Evolutionary conservation across 768 basidiomycete genomes (phyloP).

Genomic region (Rhodosporidiobolus odoratus): DNA sequence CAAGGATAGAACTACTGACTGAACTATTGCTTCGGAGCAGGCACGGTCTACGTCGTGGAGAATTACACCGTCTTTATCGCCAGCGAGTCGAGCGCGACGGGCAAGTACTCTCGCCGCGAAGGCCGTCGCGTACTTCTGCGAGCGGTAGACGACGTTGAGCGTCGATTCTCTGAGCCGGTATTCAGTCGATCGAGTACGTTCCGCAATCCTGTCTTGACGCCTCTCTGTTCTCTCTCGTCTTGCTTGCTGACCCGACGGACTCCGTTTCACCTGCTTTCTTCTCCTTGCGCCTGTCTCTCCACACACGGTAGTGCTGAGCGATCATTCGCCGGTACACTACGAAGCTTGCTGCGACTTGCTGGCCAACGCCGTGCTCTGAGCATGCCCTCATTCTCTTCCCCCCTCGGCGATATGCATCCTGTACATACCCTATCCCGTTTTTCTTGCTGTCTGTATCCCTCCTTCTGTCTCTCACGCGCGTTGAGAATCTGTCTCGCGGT

Average conservation of each 20-base stretch:
- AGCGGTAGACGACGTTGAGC: conserved; percentile 38
- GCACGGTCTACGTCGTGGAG: conserved; percentile 33
- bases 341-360: conserved; percentile 29
- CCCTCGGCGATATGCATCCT: neutral
- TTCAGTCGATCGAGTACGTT: conserved; percentile 34
- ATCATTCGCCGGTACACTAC: conserved; percentile 29
- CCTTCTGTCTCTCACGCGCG: too few species aligned
- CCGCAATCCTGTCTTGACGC: too few species aligned
- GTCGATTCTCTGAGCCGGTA: conserved; percentile 39
- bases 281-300: too few species aligned
- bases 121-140: conserved; percentile 39
- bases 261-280: neutral
- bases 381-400: neutral
- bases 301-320: conserved; percentile 35
- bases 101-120: conserved; percentile 32
- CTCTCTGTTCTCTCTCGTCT: neutral
- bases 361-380: conserved; percentile 19
- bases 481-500: neutral
- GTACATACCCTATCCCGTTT: neutral
- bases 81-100: conserved; percentile 13
- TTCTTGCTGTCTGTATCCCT: neutral
- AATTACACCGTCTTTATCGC: conserved; percentile 35
- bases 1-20: neutral
- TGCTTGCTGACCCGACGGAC: fast-evolving
- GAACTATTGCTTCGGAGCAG: neutral